Conservation (phyloP, 78 protist species). For the Dictyostelium capitatum region DNA sequence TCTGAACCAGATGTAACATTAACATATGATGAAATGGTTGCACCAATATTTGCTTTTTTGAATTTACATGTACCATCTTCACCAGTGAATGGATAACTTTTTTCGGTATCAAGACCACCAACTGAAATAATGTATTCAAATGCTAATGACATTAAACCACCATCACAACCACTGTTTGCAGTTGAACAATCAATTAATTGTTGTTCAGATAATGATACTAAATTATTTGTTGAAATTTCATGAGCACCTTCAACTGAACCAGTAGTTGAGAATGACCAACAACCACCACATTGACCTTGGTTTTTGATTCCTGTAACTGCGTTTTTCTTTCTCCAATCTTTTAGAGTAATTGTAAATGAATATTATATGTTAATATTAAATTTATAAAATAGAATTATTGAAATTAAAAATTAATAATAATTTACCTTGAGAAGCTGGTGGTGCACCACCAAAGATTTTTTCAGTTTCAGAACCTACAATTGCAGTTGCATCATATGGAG, state of each 20-base stretch:
- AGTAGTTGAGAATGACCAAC: slow-evolving; percentile 88
- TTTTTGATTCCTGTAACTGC: slow-evolving; percentile 86
- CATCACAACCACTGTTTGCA: slow-evolving; percentile 87
- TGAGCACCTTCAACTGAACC: slow-evolving; percentile 85
- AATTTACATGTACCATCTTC: slow-evolving; percentile 52
- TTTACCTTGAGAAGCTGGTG: background rate
- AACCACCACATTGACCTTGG: slow-evolving; percentile 90
- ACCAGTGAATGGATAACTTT: slow-evolving; percentile 96
- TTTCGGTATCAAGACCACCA: slow-evolving; percentile 90
- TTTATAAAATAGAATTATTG: no score
- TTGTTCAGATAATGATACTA: slow-evolving; percentile 87
- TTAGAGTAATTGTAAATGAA: no score
- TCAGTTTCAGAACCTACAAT: background rate
- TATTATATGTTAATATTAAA: no score
- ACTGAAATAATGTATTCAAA: slow-evolving; percentile 79
- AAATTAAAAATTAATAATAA: no score
- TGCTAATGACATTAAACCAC: slow-evolving; percentile 88
- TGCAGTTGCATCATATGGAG: slow-evolving; percentile 28
- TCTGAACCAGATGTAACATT: slow-evolving; percentile 82
- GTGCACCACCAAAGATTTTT: slow-evolving; percentile 6
- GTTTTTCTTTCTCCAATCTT: slow-evolving; percentile 83
- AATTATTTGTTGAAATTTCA: background rate
- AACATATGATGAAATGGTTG: slow-evolving; percentile 55
- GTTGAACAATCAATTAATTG: slow-evolving; percentile 87
- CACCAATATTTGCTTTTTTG: slow-evolving; percentile 38